Evolutionary conservation across 2,329 filamentous ascomycete genomes (phyloP), one percentile per base, ranked within the genome.

Genomic region (Aspergillus arachidicola): DNA sequence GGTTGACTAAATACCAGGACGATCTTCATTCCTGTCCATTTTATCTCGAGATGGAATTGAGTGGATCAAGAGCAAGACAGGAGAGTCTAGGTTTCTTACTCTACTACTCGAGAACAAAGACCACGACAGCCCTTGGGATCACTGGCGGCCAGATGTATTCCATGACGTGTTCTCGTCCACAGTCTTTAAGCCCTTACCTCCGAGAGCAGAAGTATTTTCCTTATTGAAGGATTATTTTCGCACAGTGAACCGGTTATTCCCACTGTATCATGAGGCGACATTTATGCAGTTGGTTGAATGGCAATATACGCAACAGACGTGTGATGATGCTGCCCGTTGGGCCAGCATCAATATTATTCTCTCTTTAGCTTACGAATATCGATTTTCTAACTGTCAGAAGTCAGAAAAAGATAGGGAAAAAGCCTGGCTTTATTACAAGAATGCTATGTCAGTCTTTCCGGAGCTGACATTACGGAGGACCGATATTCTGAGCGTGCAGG

Each of bases 231-330:
- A 97, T 77, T 98, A 90, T 73, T 98, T 98, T 70, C 91, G 94
- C 71, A 97, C 96, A 76, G 96, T 97, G 83, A 98, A 98, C 81
- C 93, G 92, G 85, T 94, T 97, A 84, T 97, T 97, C 73, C 94
- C 94, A 2, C 84, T 98, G 4, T 98, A 96, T 73, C 94, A 97
- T 77, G 93, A 97, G 75, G 91, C 92, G 0, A 96, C 94, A 0
- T 98, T 98, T 73, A 97, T 97, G 92, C 92, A 95, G 73, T 84
- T 98, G 12, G 92, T 97, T 16, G 93, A 97, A 74, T 89, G 91
- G 74, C 94, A 98, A 75, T 98, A 97, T 78, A 95, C 93, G 0
- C 83, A 89, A 58, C 91, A 97, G 68, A 94, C 94, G 0, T 97
- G 97, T 71, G 89, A 95, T 72, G 93, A 94, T 53, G 94, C 93